phyloP scores from a whole-genome alignment of 352 stramenopile genomes.

The Thalassiosira livingstoniorum region DNA sequence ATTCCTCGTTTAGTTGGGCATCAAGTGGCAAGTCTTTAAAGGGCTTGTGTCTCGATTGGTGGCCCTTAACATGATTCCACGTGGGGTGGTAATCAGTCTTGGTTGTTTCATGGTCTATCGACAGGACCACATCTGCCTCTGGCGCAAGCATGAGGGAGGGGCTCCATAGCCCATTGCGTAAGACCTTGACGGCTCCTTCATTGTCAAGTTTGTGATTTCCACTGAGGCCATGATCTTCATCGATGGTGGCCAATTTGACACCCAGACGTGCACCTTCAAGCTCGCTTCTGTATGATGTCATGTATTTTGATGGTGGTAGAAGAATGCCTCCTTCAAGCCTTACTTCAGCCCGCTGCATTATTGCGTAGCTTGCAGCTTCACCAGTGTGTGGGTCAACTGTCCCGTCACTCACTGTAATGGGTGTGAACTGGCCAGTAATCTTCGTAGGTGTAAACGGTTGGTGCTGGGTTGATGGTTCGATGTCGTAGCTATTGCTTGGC shows the following conservation, averaged over 20 bases:
- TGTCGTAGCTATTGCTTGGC: background rate
- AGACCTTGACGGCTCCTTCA: background rate
- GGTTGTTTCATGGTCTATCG: background rate
- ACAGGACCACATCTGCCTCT: background rate
- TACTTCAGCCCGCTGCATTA: background rate
- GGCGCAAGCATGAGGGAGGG: background rate
- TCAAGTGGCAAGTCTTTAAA: background rate
- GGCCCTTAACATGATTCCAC: background rate
- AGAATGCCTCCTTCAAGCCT: background rate
- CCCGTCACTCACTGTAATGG: background rate
- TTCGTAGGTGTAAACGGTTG: background rate
- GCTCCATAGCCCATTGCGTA: background rate
- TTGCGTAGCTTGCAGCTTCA: background rate
- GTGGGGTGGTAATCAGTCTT: background rate
- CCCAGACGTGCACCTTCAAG: background rate
- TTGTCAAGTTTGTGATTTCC: background rate
- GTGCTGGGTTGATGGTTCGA: background rate
- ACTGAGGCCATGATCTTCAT: background rate
- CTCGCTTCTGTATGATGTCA: constrained; percentile 3
- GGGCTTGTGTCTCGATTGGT: background rate
- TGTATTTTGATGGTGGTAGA: background rate
- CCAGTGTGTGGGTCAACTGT: background rate
- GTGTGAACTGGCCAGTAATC: background rate
- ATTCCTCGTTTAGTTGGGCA: background rate
- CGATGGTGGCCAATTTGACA: background rate